Percentiles rank a stretch among this genome's conserved stretches.
Evolutionary conservation across 179 eudicot genomes (phyloP).

Genomic region (Patellifolia procumbens): DNA sequence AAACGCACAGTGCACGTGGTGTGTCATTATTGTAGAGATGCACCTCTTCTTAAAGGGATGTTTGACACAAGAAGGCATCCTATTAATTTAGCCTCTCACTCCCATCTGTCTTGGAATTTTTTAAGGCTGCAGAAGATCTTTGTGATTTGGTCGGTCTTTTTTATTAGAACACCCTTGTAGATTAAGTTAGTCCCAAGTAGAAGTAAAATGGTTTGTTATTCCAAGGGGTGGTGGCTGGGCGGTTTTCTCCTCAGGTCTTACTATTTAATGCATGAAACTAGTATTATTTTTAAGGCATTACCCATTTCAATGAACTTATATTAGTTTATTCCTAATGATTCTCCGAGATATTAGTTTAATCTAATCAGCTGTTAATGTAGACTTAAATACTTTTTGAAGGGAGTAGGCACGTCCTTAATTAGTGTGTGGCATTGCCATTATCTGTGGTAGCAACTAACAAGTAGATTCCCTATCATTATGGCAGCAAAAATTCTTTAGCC

Average conservation of each 20-base stretch:
- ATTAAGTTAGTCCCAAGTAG: constrained; percentile 27
- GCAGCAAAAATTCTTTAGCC: constrained; percentile 3
- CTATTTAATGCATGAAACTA: constrained; percentile 17
- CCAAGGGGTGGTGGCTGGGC: constrained; percentile 25
- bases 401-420: constrained; percentile 17
- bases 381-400: background rate
- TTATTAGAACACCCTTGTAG: constrained; percentile 18
- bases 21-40: constrained; percentile 31
- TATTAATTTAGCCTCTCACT: constrained; percentile 15
- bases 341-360: constrained; percentile 1
- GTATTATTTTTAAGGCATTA: constrained; percentile 17
- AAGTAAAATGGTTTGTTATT: constrained; percentile 12
- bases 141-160: constrained; percentile 34
- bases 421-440: constrained; percentile 3
- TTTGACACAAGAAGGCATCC: constrained; percentile 24
- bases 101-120: constrained; percentile 27
- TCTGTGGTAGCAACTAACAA: constrained; percentile 7
- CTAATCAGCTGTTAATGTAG: background rate
- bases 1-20: constrained; percentile 33
- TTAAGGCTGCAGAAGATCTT: constrained; percentile 34
- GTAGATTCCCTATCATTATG: constrained; percentile 20
- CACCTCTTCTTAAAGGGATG: constrained; percentile 27
- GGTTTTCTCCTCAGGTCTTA: constrained; percentile 20
- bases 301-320: background rate
- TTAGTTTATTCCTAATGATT: constrained; percentile 8